Conservation (phyloP, 2,329 filamentous ascomycete species). For the Akanthomyces lecanii region DNA sequence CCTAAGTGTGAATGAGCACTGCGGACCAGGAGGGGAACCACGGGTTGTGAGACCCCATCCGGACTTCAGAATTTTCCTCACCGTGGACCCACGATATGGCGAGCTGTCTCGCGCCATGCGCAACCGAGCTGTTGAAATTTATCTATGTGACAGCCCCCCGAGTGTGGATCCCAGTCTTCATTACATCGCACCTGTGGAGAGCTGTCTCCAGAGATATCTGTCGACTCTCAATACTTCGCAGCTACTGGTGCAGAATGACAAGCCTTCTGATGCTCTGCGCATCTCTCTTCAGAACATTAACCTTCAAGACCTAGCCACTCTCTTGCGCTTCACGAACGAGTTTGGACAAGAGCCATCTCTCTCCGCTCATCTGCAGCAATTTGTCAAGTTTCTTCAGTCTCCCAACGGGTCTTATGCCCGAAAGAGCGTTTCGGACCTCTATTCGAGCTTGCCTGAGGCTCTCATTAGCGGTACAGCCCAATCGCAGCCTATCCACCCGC, state of each 20-base stretch:
- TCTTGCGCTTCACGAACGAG: constrained; percentile 32
- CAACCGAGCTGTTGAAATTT: constrained; percentile 89
- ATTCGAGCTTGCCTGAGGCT: constrained; percentile 28
- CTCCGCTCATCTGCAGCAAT: constrained; percentile 21
- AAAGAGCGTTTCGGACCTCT: constrained; percentile 34
- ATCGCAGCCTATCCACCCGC: constrained; percentile 51
- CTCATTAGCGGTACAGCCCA: constrained; percentile 16
- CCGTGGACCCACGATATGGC: constrained; percentile 85
- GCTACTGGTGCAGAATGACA: constrained; percentile 22
- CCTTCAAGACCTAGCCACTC: constrained; percentile 39
- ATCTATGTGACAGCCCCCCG: constrained; percentile 51
- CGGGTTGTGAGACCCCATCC: constrained; percentile 76
- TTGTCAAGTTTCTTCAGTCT: constrained; percentile 31
- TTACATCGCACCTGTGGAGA: constrained; percentile 46
- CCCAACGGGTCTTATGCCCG: constrained; percentile 27
- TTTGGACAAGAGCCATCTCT: constrained; percentile 19
- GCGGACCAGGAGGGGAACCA: constrained; percentile 73
- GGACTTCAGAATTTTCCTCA: constrained; percentile 88
- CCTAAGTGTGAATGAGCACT: constrained; percentile 90
- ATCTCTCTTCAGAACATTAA: constrained; percentile 46
- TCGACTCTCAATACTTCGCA: constrained; percentile 32
- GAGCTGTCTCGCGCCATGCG: constrained; percentile 95
- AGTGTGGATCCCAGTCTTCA: constrained; percentile 30
- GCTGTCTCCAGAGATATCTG: constrained; percentile 45
- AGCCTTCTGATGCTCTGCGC: constrained; percentile 27